A percentile compares a stretch with the other conserved stretches of the same genome.
phyloP scores from a whole-genome alignment of 768 basidiomycete species.

The Cyclocybe cylindracea region DNA sequence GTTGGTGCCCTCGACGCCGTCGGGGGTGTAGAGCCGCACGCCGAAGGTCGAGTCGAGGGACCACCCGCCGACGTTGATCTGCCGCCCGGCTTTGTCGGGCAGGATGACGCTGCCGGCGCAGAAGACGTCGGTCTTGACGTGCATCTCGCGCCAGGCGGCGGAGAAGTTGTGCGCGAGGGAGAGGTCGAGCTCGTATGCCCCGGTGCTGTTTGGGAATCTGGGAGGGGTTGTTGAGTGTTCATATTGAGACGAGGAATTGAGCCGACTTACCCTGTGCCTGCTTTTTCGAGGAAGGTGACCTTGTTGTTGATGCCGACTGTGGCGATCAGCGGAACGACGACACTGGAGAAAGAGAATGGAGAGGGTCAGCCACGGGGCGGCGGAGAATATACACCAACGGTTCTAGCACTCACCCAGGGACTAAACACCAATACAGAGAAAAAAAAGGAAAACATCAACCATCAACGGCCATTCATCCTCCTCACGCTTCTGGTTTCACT shows the following conservation, averaged over 20 bases:
- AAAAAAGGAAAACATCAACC: slow-evolving; percentile 9
- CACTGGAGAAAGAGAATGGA: slow-evolving; percentile 33
- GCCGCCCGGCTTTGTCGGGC: slow-evolving; percentile 70
- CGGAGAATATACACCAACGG: not conserved
- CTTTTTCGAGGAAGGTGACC: slow-evolving; percentile 78
- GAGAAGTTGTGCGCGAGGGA: slow-evolving; percentile 49
- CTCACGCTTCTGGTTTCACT: slow-evolving; percentile 14
- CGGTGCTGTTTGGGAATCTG: slow-evolving; percentile 65
- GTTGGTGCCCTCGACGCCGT: slow-evolving; percentile 67
- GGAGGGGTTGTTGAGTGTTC: not conserved
- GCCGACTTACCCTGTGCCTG: slow-evolving; percentile 53
- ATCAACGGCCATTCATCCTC: slow-evolving; percentile 3
- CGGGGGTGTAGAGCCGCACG: slow-evolving; percentile 71
- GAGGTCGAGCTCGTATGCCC: slow-evolving; percentile 77
- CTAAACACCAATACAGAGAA: slow-evolving; percentile 23
- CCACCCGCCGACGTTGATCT: slow-evolving; percentile 72
- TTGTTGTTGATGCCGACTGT: slow-evolving; percentile 83
- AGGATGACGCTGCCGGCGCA: slow-evolving; percentile 74
- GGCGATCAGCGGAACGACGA: slow-evolving; percentile 72
- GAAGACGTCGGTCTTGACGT: slow-evolving; percentile 77
- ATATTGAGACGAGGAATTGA: not conserved
- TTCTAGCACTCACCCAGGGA: slow-evolving; percentile 43
- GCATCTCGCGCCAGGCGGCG: slow-evolving; percentile 75
- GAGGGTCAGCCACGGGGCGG: slow-evolving; percentile 8
- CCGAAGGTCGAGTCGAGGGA: slow-evolving; percentile 72